phyloP scores from a whole-genome alignment of 2,329 filamentous ascomycete genomes.

The Alternaria angustiovoidea region DNA sequence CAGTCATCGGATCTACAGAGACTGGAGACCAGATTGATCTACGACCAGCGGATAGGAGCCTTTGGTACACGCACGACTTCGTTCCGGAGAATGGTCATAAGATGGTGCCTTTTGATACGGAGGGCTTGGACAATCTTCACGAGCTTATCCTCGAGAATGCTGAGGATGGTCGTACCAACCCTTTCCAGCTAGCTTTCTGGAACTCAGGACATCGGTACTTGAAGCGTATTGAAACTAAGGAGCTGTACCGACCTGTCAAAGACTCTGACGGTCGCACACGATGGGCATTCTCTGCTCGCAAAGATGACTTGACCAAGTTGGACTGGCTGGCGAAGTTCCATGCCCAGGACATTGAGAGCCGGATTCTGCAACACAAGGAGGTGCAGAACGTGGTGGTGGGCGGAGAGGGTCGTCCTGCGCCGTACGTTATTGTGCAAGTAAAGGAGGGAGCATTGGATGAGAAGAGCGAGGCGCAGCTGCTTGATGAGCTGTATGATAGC shows the following conservation, averaged over 20 bases:
- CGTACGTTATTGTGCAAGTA: slow-evolving; percentile 28
- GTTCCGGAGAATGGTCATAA: slow-evolving; percentile 23
- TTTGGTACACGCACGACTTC: slow-evolving; percentile 29
- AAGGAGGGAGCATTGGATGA: slow-evolving; percentile 16
- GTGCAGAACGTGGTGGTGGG: slow-evolving; percentile 22
- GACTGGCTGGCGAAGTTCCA: slow-evolving; percentile 29
- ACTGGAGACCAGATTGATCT: slow-evolving; percentile 19
- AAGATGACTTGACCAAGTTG: slow-evolving; percentile 35
- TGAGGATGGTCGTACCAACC: neutral
- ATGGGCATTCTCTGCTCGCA: slow-evolving; percentile 27
- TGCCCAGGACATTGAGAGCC: slow-evolving; percentile 24
- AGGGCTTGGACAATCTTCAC: slow-evolving; percentile 36
- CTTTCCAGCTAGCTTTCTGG: slow-evolving; percentile 31
- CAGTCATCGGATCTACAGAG: slow-evolving; percentile 30
- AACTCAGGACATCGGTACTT: slow-evolving; percentile 30
- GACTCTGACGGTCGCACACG: slow-evolving; percentile 26
- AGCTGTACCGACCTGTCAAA: slow-evolving; percentile 45
- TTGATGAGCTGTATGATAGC: slow-evolving; percentile 17
- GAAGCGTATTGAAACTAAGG: slow-evolving; percentile 45
- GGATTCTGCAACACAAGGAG: slow-evolving; percentile 21
- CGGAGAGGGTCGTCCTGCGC: slow-evolving; percentile 24
- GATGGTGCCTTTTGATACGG: slow-evolving; percentile 21
- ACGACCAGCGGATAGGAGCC: slow-evolving; percentile 16
- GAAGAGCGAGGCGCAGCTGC: slow-evolving; percentile 14
- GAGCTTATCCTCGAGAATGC: slow-evolving; percentile 27